Conservation (phyloP, 257 asterid genomes). For the Solanum sparsipilum region DNA sequence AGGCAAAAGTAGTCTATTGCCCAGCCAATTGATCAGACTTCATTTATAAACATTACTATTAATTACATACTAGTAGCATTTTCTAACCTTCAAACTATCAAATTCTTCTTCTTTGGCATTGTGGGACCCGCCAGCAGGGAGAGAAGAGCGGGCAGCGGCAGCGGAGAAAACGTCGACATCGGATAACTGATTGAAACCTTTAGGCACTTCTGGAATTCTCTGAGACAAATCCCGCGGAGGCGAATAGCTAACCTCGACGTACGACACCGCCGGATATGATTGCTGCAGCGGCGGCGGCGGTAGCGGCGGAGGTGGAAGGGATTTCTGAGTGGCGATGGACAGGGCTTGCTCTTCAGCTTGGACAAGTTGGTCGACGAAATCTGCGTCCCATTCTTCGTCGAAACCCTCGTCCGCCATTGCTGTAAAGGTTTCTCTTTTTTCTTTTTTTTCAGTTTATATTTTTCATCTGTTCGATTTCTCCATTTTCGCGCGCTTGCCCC, state of each 20-base stretch:
- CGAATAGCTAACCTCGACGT: constrained; percentile 23
- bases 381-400: constrained; percentile 59
- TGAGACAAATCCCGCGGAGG: constrained; percentile 92
- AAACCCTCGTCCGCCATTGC: constrained; percentile 57
- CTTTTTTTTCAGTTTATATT: neutral
- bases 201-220: constrained; percentile 14
- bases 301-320: neutral
- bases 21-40: neutral
- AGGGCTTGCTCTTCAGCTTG: constrained; percentile 37
- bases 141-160: neutral
- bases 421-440: neutral
- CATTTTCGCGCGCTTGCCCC: neutral
- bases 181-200: neutral
- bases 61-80: neutral
- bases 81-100: constrained; percentile 42
- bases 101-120: constrained; percentile 34
- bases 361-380: constrained; percentile 30
- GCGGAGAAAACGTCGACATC: neutral
- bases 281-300: constrained; percentile 10
- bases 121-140: constrained; percentile 12
- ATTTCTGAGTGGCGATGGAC: constrained; percentile 19
- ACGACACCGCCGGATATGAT: neutral
- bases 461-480: neutral
- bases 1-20: neutral
- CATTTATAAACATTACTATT: neutral